phyloP scores from a whole-genome alignment of 371 early-diverging fungal species.

The Mortierella sp. region DNA sequence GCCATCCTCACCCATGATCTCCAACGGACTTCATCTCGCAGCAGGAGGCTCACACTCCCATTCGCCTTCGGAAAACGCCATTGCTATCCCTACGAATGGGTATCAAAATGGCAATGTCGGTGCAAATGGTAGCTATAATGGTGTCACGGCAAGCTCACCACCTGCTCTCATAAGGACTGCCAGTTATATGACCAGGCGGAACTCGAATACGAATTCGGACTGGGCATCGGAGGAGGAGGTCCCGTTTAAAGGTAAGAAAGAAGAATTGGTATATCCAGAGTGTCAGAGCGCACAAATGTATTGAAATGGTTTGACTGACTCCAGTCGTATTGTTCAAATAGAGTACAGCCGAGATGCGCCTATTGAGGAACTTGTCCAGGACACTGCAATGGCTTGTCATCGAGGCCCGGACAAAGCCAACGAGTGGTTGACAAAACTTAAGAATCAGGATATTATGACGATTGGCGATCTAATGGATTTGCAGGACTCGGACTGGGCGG shows the following conservation, averaged over 20 bases:
- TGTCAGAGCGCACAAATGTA: no score
- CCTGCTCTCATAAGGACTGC: no score
- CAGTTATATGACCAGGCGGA: no score
- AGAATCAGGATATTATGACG: conserved; percentile 82
- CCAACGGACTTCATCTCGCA: neutral
- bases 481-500: conserved; percentile 82
- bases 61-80: conserved; percentile 18
- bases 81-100: conserved; percentile 7
- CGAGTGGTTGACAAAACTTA: conserved; percentile 78
- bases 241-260: conserved; percentile 1
- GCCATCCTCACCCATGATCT: conserved; percentile 37
- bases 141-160: no score
- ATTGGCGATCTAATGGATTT: conserved; percentile 82
- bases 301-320: neutral
- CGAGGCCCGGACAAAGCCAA: conserved; percentile 76
- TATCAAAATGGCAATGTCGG: no score
- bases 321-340: conserved; percentile 11
- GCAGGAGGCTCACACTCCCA: conserved; percentile 8
- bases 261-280: no score
- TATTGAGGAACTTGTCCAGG: conserved; percentile 76
- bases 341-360: conserved; percentile 69
- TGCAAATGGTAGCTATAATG: no score
- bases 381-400: conserved; percentile 72
- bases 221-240: conserved; percentile 48
- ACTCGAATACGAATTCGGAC: neutral